These are phyloP conservation scores for Leptodermis oblonga DNA, from an alignment of 257 asterid genomes.

Conservation along the genomic window DNA sequence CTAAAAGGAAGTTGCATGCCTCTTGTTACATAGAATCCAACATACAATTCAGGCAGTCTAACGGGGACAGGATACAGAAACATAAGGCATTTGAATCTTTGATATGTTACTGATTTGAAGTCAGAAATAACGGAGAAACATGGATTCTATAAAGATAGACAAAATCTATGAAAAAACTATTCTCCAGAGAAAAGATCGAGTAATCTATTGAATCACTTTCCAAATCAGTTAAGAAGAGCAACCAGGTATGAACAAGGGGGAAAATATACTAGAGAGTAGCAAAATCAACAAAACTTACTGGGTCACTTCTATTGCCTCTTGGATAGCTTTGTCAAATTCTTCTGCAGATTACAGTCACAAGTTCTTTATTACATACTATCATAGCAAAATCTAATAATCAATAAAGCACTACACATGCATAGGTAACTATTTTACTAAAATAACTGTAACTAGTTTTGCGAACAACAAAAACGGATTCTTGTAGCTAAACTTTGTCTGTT, in stretches of 20 bases:
- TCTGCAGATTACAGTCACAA: conserved; percentile 44
- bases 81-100: neutral
- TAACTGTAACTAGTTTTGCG: neutral
- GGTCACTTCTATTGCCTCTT: conserved; percentile 55
- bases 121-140: neutral
- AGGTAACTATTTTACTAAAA: neutral
- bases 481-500: neutral
- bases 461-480: neutral
- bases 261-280: neutral
- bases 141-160: neutral
- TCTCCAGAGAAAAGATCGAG: neutral
- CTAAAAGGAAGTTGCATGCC: neutral
- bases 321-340: conserved; percentile 66
- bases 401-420: neutral
- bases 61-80: neutral
- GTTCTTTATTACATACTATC: conserved; percentile 3
- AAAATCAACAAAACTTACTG: conserved; percentile 40
- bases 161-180: neutral
- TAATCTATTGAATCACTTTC: neutral
- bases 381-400: neutral
- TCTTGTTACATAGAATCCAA: conserved; percentile 2
- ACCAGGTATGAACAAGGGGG: conserved; percentile 1
- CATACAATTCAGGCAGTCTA: neutral
- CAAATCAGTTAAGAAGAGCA: conserved; percentile 5
- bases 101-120: neutral